A percentile compares a stretch with the other conserved stretches of the same genome.
phyloP scores from a whole-genome alignment of 2,329 filamentous ascomycete species.

The Laburnicola sp. region DNA sequence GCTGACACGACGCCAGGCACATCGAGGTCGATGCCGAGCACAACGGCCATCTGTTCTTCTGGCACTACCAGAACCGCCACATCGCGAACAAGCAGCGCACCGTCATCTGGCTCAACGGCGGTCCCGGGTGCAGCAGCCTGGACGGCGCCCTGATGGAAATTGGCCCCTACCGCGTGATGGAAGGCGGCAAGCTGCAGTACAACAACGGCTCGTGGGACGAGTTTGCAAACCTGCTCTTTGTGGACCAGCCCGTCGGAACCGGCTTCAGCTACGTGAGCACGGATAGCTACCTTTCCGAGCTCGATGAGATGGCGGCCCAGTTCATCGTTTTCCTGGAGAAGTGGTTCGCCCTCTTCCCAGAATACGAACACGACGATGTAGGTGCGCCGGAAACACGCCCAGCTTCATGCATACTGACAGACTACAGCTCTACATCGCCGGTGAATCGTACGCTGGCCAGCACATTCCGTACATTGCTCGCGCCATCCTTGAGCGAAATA shows the following conservation, averaged over 20 bases:
- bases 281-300: conserved; percentile 80
- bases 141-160: conserved; percentile 97
- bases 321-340: conserved; percentile 89
- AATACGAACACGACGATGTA: conserved; percentile 91
- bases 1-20: conserved; percentile 62
- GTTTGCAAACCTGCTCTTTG: conserved; percentile 94
- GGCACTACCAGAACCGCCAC: conserved; percentile 94
- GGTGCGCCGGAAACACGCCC: conserved; percentile 44
- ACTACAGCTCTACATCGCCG: conserved; percentile 82
- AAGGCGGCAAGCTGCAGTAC: conserved; percentile 70
- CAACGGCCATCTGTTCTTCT: conserved; percentile 97
- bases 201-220: conserved; percentile 99
- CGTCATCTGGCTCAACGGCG: conserved; percentile 96
- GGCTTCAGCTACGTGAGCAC: conserved; percentile 96
- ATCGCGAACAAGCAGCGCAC: conserved; percentile 90
- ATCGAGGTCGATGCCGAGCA: conserved; percentile 83
- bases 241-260: conserved; percentile 95
- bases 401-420: conserved; percentile 18
- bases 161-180: conserved; percentile 84
- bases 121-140: conserved; percentile 94
- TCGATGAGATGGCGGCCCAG: conserved; percentile 85
- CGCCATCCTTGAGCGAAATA: conserved; percentile 86
- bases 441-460: conserved; percentile 95
- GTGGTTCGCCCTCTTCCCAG: conserved; percentile 87
- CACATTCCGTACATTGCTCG: conserved; percentile 97